A percentile compares a stretch with the other conserved stretches of the same genome.
phyloP scores from a whole-genome alignment of 192 early-diverging fungal genomes.

The Backusella tuberculispora region DNA sequence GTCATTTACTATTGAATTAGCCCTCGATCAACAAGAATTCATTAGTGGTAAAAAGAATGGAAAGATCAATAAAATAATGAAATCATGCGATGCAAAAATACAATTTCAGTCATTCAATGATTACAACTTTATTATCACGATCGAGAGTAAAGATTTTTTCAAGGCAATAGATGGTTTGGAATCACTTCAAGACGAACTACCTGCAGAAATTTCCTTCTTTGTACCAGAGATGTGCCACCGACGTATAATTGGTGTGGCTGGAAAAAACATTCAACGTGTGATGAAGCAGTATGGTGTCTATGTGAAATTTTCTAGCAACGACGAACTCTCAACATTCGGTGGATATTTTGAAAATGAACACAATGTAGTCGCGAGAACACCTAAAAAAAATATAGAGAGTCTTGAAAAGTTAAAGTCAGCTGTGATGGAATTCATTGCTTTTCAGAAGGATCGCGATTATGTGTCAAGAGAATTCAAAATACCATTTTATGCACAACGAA shows the following conservation, averaged over 20 bases:
- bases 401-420: slow-evolving; percentile 63
- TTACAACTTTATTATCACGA: slow-evolving; percentile 79
- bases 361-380: slow-evolving; percentile 82
- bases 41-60: slow-evolving; percentile 86
- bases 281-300: slow-evolving; percentile 87
- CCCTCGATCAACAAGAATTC: slow-evolving; percentile 76
- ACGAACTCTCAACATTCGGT: slow-evolving; percentile 70
- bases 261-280: slow-evolving; percentile 84
- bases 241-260: slow-evolving; percentile 81
- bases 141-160: slow-evolving; percentile 57
- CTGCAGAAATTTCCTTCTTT: slow-evolving; percentile 79
- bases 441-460: slow-evolving; percentile 52
- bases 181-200: slow-evolving; percentile 74
- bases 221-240: slow-evolving; percentile 81
- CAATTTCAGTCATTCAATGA: slow-evolving; percentile 70
- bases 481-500: slow-evolving; percentile 43
- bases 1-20: slow-evolving; percentile 72
- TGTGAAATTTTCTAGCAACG: slow-evolving; percentile 80
- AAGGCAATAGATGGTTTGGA: slow-evolving; percentile 66
- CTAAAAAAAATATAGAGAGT: slow-evolving; percentile 71
- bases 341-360: slow-evolving; percentile 81
- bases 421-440: slow-evolving; percentile 65
- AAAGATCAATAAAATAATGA: slow-evolving; percentile 85
- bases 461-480: slow-evolving; percentile 36
- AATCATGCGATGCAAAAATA: slow-evolving; percentile 64